These are phyloP conservation scores for Neurospora sp. DNA, from an alignment of 495 filamentous ascomycete genomes.

Conservation along the genomic window DNA sequence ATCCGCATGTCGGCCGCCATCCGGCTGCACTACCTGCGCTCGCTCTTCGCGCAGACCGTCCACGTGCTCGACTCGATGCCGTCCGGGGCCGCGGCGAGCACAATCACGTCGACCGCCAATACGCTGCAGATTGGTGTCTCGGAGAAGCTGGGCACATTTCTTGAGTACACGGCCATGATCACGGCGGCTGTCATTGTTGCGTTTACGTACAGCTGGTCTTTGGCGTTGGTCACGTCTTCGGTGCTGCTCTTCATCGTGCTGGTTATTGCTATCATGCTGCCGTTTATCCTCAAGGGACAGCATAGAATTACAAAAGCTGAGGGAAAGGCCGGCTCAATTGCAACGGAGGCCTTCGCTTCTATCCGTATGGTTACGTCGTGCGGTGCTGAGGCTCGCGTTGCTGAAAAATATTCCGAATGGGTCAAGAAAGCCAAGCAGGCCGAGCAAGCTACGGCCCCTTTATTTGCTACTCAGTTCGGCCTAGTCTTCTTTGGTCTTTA, in stretches of 20 bases:
- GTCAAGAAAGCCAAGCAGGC: slow-evolving; percentile 45
- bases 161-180: slow-evolving; percentile 47
- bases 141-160: slow-evolving; percentile 52
- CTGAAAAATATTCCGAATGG: slow-evolving; percentile 42
- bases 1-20: slow-evolving; percentile 43
- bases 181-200: slow-evolving; percentile 49
- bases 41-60: slow-evolving; percentile 45
- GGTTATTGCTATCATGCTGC: slow-evolving; percentile 43
- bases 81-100: slow-evolving; percentile 40
- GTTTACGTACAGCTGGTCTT: slow-evolving; percentile 46
- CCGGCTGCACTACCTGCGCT: slow-evolving; percentile 41
- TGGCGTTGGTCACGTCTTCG: slow-evolving; percentile 47
- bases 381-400: slow-evolving; percentile 47
- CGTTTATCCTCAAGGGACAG: slow-evolving; percentile 49
- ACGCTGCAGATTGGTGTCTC: slow-evolving; percentile 50
- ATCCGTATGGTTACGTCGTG: slow-evolving; percentile 55
- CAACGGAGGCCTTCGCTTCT: slow-evolving; percentile 45
- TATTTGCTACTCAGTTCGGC: slow-evolving; percentile 32
- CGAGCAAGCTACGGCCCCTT: slow-evolving; percentile 36
- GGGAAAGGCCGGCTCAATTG: slow-evolving; percentile 46
- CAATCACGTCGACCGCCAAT: slow-evolving; percentile 50
- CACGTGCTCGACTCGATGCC: slow-evolving; percentile 50
- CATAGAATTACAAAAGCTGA: slow-evolving; percentile 29
- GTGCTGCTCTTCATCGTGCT: slow-evolving; percentile 47
- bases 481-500: slow-evolving; percentile 35